Base-by-base conservation (phyloP, 148 eudicot genomes). In the Rhododendron mucronatum region DNA sequence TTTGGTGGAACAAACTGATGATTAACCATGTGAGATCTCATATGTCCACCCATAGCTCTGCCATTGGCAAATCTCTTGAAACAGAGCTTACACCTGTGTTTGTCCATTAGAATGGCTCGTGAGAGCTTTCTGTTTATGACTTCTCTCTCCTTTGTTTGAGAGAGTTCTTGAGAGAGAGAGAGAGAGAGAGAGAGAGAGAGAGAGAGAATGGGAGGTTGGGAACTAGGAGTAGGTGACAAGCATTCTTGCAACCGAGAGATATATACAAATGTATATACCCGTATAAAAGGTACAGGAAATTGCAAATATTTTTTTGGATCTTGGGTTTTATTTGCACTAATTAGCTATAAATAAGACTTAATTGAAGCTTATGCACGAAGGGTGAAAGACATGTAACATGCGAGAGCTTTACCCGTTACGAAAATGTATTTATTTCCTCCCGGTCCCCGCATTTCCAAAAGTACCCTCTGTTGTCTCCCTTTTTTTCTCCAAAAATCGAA, bases 11-110 rank as follows among this genome's bases (percentile, higher is more conserved):
- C 82, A 5, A 81, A 87, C 1, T 82, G 88, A 86, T 82, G 88
- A 86, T 88, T 91, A 90, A 91, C 73, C 95, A 93, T 91, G 87
- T 96, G 98, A 67, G 95, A 93, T 88, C 95, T 94, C 98, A 96
- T 95, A 69, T 96, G 98, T 3, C 96, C 98, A 50, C 98, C 98
- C 50, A 96, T 84, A 39, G 96, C 98, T 91, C 92, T 93, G 2
- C 98, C 96, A 86, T 93, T 96, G 0, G 86, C 76, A 35, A 94
- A 96, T 84, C 82, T 91, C 35, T 88, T 88, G 35, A 18, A 82
- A 79, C 98, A 96, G 77, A 95, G 91, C 84, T 93, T 94, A 85
- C 98, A 94, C 76, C 87, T 93, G 51, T 89, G 90, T 6, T 63
- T 93, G 91, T 93, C 94, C 94, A 93, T 59, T 89, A 48, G 87